A percentile compares a stretch with the other conserved stretches of the same genome.
Conservation (phyloP, 352 stramenopile species). For the Thalassiosira hispida region DNA sequence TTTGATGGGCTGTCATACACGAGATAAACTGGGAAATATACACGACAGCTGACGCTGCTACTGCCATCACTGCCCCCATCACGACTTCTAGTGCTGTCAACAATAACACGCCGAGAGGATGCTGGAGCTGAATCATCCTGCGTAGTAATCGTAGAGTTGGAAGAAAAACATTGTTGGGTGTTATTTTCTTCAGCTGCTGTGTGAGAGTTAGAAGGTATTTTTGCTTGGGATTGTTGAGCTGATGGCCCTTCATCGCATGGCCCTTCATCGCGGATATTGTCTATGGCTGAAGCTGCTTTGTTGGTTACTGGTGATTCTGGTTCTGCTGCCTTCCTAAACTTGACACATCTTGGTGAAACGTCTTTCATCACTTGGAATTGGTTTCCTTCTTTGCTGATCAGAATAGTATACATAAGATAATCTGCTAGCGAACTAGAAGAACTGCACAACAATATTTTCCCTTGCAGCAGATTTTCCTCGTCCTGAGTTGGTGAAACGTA, state of each 20-base stretch:
- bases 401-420: constrained; percentile 12
- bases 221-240: too few species aligned
- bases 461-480: constrained; percentile 7
- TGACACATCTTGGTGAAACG: constrained; percentile 6
- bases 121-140: constrained; percentile 12
- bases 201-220: too few species aligned
- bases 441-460: constrained; percentile 27
- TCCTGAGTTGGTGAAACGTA: constrained; percentile 16
- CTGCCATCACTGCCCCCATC: not conserved
- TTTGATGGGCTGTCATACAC: constrained; percentile 23
- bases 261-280: too few species aligned
- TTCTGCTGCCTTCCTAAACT: constrained; percentile 8
- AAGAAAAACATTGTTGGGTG: constrained; percentile 17
- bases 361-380: constrained; percentile 23
- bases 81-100: not conserved
- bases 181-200: constrained; percentile 13
- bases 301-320: not conserved
- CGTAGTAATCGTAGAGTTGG: constrained; percentile 33
- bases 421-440: not conserved
- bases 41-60: constrained; percentile 2
- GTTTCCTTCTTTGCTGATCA: constrained; percentile 8
- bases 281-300: not conserved
- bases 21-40: constrained; percentile 18
- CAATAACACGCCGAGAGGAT: constrained; percentile 8
- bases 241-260: too few species aligned